Evolutionary conservation across 2,329 filamentous ascomycete species (phyloP), one percentile per base, ranked within the genome.

Genomic region (Xylariaceae sp.): DNA sequence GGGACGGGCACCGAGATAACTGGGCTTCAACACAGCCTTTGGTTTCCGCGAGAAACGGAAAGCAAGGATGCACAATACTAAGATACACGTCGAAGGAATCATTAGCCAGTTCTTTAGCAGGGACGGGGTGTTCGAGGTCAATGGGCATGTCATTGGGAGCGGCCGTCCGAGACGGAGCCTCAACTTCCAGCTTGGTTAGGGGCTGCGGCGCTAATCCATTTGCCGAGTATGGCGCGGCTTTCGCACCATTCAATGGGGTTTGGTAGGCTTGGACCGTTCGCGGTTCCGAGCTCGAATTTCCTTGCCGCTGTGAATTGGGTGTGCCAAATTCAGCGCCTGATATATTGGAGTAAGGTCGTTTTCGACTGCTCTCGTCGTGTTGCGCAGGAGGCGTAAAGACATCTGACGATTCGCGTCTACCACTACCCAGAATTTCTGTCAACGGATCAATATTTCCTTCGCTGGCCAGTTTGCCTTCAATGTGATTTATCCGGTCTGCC

Each of bases 401-500:
- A 49, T 83, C 80, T 32, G 78, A 76, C 1, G 71, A 71, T 5
- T 69, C 67, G 43, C 71, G 68, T 30, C 70, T 67, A 2, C 62
- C 57, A 4, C 65, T 57, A 15, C 63, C 65, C 3, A 72, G 64
- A 16, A 73, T 60, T 26, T 80, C 76, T 16, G 58, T 60, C n/a
- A 79, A 70, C n/a, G 72, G 69, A 49, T 77, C 75, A 50, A 75
- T 71, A 39, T 69, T 74, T 53, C 70, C 72, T 55, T 81, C 78
- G 8, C 74, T 76, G 39, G 79, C 80, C 53, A 94, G 83, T 66
- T 89, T 88, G 60, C 86, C 87, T 68, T 95, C 91, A 43, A 96
- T 85, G 41, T 82, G 86, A 63, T 92, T 85, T 55, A 96, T 84
- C 22, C 91, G 80, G 67, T 95, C 90, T 21, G 90, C 89, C 19